phyloP scores from a whole-genome alignment of 2,329 filamentous ascomycete species.

The Nothophaeocryptopus gaeumannii region DNA sequence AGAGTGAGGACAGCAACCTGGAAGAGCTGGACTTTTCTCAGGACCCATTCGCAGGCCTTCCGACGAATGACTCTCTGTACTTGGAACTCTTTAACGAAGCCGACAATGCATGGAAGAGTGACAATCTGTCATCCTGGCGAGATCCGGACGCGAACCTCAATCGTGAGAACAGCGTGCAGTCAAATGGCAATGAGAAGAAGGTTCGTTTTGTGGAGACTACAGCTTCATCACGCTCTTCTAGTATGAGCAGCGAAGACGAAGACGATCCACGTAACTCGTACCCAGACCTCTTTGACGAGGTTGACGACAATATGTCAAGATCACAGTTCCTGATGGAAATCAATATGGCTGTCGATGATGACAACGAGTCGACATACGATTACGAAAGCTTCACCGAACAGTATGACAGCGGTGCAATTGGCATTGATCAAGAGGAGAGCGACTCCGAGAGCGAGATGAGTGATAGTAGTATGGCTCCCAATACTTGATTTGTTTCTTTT shows the following conservation, averaged over 20 bases:
- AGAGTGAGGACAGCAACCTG: constrained; percentile 22
- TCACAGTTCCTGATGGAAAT: constrained; percentile 21
- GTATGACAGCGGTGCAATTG: constrained; percentile 29
- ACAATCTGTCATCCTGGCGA: constrained; percentile 28
- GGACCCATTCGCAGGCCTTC: constrained; percentile 31
- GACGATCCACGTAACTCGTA: constrained; percentile 33
- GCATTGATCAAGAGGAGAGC: constrained; percentile 31
- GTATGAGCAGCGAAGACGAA: constrained; percentile 30
- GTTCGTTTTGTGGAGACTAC: constrained; percentile 35
- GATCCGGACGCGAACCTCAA: constrained; percentile 16
- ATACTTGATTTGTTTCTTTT: constrained; percentile 2
- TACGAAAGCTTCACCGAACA: constrained; percentile 36
- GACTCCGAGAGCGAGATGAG: constrained; percentile 32
- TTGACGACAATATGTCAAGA: constrained; percentile 19
- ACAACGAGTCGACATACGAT: constrained; percentile 32
- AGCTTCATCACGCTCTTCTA: constrained; percentile 31
- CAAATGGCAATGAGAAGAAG: constrained; percentile 29
- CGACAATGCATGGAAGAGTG: constrained; percentile 19
- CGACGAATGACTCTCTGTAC: constrained; percentile 24
- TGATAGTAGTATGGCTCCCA: constrained; percentile 32
- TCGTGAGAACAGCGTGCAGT: constrained; percentile 25
- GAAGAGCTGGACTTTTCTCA: constrained; percentile 26
- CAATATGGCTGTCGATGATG: constrained; percentile 28
- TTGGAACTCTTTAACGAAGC: constrained; percentile 30
- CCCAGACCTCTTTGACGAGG: constrained; percentile 36